These are phyloP conservation scores for Wallacemonas collosoma DNA, from an alignment of 208 protist genomes.

Conservation along the genomic window DNA sequence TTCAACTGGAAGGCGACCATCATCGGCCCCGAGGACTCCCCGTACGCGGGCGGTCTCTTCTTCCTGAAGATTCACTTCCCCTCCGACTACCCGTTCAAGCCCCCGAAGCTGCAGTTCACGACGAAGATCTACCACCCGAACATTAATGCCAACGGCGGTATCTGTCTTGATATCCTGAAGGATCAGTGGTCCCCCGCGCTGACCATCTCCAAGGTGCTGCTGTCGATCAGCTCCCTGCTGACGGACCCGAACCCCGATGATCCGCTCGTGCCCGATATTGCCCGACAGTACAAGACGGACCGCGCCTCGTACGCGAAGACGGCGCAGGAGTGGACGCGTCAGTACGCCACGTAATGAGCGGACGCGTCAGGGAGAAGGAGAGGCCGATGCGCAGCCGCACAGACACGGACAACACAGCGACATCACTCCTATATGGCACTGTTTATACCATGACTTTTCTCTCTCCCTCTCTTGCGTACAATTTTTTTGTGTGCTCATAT, in stretches of 20 bases:
- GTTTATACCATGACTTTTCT: too few relatives aligned
- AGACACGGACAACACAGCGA: too few relatives aligned
- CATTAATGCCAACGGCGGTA: slow-evolving; percentile 97
- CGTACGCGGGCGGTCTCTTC: slow-evolving; percentile 98
- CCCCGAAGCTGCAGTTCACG: slow-evolving; percentile 93
- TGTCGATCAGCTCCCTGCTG: slow-evolving; percentile 98
- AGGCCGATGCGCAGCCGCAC: too few relatives aligned
- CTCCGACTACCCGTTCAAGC: slow-evolving; percentile 98
- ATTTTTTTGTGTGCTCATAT: too few relatives aligned
- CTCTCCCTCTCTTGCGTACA: too few relatives aligned
- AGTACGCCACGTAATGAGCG: slow-evolving; percentile 54
- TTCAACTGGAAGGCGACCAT: slow-evolving; percentile 98
- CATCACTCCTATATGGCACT: too few relatives aligned
- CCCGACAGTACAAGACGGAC: slow-evolving; percentile 96
- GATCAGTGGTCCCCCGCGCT: slow-evolving; percentile 97
- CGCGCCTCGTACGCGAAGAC: slow-evolving; percentile 90
- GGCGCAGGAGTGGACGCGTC: slow-evolving; percentile 93
- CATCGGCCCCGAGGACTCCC: slow-evolving; percentile 96
- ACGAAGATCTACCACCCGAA: slow-evolving; percentile 98
- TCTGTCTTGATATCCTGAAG: slow-evolving; percentile 99
- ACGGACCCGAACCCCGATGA: slow-evolving; percentile 99
- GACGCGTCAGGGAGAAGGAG: too few relatives aligned
- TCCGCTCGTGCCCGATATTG: slow-evolving; percentile 98
- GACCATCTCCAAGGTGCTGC: slow-evolving; percentile 98
- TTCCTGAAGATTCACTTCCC: slow-evolving; percentile 99